Base-by-base conservation (phyloP, 257 asterid genomes). In the Solanum verrucosum region DNA sequence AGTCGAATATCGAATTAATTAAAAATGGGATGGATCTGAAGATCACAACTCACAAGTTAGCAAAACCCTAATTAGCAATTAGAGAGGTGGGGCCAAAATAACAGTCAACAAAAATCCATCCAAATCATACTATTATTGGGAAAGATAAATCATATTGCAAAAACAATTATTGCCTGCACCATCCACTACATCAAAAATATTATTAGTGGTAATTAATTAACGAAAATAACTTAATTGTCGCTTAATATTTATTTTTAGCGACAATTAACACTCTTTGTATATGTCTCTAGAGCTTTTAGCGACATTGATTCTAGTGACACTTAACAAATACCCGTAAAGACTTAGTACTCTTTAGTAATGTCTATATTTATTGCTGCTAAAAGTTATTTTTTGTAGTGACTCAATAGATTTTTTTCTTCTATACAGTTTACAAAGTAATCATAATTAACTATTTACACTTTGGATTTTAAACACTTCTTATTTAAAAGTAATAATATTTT, bases 41-140 rank as follows among this genome's bases (percentile, higher is more conserved):
- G 56, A 56, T 20, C 9, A 63, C 70, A 63, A 63, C 15, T 63
- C 83, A 75, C 29, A 81, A 81, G 5, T 46, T 81, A 15, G 18
- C 20, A 15, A n/a, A 81, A 46, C 85, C 68, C 42, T 18, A 81
- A 46, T 46, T 37, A 82, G 37, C 37, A 44, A 79, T 79, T 44
- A 79, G 67, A 44, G 63, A 79, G 18, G 25, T 44, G 40, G 16
- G 87, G 4, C 31, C 71, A 44, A 31, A 71, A 44, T 79, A 83
- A 21, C 37, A 29, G 56, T 77, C 29, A 72, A 81, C 85, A 25
- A 60, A 72, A 59, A 88, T 88, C 82, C 56, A 75, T 7, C 60
- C 86, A 88, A 84, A 88, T 88, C 86, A 63, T 60, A 85, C 86
- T 56, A 67, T 88, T 63, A 75, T 31, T 77, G 82, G 83, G 81